These are phyloP conservation scores for Podospora sp. DNA, from an alignment of 495 filamentous ascomycete species.

Conservation along the genomic window DNA sequence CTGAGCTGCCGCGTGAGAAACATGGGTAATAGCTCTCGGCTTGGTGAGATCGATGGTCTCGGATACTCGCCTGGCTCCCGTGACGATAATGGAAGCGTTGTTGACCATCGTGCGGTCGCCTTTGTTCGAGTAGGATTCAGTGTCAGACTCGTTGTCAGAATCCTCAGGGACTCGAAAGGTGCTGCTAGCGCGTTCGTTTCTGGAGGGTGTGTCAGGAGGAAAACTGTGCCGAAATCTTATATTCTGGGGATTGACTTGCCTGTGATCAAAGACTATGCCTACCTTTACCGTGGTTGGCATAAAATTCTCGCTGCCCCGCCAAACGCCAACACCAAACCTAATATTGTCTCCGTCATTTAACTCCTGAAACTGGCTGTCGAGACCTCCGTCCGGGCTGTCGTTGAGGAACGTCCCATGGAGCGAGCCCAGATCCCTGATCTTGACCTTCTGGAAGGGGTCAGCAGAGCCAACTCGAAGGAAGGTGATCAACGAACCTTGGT, in stretches of 20 bases:
- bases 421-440: constrained; percentile 53
- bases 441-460: constrained; percentile 40
- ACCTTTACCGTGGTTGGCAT: constrained; percentile 39
- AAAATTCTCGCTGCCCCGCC: constrained; percentile 42
- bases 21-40: background rate
- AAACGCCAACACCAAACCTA: constrained; percentile 51
- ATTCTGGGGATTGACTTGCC: background rate
- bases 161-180: constrained; percentile 35
- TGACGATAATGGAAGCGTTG: background rate
- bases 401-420: constrained; percentile 61
- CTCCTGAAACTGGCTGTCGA: constrained; percentile 3
- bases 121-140: constrained; percentile 21
- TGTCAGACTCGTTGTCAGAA: constrained; percentile 29
- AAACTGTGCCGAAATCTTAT: background rate
- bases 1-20: background rate
- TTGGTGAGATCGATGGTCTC: background rate
- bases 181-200: constrained; percentile 3
- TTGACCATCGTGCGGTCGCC: background rate
- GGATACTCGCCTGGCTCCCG: background rate
- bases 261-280: constrained; percentile 22
- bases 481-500: constrained; percentile 42
- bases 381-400: constrained; percentile 23
- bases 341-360: constrained; percentile 46
- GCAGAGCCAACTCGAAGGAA: constrained; percentile 12
- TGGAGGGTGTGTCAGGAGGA: background rate